Conservation (phyloP, 2,329 filamentous ascomycete species). For the Pseudocercospora fijiensis region DNA sequence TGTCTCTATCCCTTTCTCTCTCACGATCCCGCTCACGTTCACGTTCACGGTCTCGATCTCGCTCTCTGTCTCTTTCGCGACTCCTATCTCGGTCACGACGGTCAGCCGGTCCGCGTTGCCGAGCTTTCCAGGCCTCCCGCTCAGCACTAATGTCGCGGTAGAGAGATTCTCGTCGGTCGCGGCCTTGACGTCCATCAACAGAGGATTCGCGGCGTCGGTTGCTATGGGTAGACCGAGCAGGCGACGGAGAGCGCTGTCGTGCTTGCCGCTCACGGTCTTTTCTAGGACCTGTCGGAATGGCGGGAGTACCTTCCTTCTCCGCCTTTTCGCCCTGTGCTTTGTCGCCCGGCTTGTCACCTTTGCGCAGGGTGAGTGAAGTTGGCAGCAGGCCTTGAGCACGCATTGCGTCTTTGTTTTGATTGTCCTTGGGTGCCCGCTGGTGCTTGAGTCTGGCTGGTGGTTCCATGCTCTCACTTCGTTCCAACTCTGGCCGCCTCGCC, state of each 20-base stretch:
- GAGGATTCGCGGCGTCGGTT: constrained; percentile 30
- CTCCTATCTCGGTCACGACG: constrained; percentile 30
- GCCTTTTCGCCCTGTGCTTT: constrained; percentile 1
- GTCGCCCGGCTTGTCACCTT: constrained; percentile 28
- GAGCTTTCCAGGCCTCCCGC: constrained; percentile 36
- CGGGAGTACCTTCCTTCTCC: constrained; percentile 14
- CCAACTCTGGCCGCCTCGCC: constrained; percentile 52
- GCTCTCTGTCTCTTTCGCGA: constrained; percentile 33
- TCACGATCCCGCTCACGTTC: constrained; percentile 8
- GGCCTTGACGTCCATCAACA: constrained; percentile 28
- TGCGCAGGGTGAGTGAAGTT: constrained; percentile 35
- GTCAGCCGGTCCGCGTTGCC: constrained; percentile 28
- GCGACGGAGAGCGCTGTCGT: constrained; percentile 32
- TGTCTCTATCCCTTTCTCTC: not conserved
- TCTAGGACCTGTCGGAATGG: constrained; percentile 25
- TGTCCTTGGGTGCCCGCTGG: constrained; percentile 27
- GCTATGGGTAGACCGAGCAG: constrained; percentile 29
- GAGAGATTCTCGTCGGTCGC: constrained; percentile 29
- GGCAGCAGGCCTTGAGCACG: constrained; percentile 36
- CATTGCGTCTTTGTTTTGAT: constrained; percentile 33
- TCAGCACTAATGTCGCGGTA: constrained; percentile 38
- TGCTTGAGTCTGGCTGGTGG: constrained; percentile 41
- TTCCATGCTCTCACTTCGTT: constrained; percentile 44
- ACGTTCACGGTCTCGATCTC: constrained; percentile 43
- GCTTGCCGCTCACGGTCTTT: constrained; percentile 20